phyloP scores from a whole-genome alignment of 495 filamentous ascomycete species.

The Cetradonia linearis region DNA sequence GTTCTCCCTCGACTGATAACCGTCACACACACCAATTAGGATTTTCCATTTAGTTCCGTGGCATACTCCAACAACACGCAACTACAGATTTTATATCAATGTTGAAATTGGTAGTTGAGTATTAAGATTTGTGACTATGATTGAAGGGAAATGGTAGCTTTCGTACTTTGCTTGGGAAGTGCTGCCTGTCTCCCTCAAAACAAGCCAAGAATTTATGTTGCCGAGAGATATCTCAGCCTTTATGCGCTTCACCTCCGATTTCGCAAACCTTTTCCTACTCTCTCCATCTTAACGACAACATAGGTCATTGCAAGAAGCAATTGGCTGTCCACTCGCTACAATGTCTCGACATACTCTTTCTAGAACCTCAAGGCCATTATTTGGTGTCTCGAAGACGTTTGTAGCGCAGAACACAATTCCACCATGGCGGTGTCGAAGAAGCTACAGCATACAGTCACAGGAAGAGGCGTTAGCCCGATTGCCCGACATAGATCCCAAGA shows the following conservation, averaged over 20 bases:
- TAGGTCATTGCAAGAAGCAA: neutral
- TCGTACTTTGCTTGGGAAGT: no score
- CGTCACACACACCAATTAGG: neutral
- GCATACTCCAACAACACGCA: neutral
- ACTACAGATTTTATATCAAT: neutral
- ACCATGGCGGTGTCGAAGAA: constrained; percentile 33
- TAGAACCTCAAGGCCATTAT: neutral
- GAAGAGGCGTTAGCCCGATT: constrained; percentile 44
- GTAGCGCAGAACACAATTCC: constrained; percentile 15
- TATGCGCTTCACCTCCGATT: neutral
- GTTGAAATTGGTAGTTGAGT: neutral
- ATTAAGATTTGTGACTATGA: neutral
- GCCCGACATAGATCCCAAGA: constrained; percentile 61
- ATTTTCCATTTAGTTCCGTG: neutral
- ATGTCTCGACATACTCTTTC: constrained; percentile 1
- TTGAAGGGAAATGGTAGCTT: no score
- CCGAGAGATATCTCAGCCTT: constrained; percentile 2
- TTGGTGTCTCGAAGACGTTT: neutral
- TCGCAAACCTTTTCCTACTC: neutral
- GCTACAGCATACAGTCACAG: constrained; percentile 50
- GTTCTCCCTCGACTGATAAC: neutral
- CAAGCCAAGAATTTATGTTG: neutral
- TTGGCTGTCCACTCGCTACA: neutral
- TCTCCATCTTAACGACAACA: neutral
- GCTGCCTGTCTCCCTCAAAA: no score